Evolutionary conservation across 2,329 filamentous ascomycete species (phyloP).

Genomic region (Fusarium acutatum): DNA sequence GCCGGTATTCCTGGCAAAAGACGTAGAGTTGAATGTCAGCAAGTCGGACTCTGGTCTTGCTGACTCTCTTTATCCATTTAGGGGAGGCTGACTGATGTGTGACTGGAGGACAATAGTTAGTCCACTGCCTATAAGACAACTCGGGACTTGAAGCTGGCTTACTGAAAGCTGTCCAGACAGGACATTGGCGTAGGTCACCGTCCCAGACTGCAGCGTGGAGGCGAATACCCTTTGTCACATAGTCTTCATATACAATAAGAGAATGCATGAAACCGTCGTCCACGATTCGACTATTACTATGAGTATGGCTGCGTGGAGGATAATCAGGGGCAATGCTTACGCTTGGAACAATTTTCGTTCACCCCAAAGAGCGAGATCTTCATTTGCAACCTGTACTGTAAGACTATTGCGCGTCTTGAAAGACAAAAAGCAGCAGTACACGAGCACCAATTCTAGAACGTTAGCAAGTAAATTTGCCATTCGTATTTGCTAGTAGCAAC

Average conservation of each 20-base stretch:
- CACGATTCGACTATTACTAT: constrained; percentile 58
- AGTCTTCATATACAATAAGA: constrained; percentile 63
- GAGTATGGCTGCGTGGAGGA: not conserved
- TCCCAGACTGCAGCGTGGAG: constrained; percentile 65
- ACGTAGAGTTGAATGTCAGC: constrained; percentile 66
- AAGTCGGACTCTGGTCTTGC: constrained; percentile 58
- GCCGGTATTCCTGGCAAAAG: constrained; percentile 65
- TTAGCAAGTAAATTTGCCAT: constrained; percentile 1
- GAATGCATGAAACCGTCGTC: constrained; percentile 64
- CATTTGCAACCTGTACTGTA: constrained; percentile 54
- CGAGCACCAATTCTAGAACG: constrained; percentile 63
- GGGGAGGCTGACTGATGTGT: constrained; percentile 59
- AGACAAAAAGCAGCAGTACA: constrained; percentile 66
- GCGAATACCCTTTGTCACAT: constrained; percentile 56
- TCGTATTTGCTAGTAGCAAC: constrained; percentile 1
- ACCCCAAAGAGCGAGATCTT: constrained; percentile 57
- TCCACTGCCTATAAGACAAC: not conserved
- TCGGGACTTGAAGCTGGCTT: constrained; percentile 30
- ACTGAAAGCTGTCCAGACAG: constrained; percentile 73
- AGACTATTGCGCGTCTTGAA: constrained; percentile 61
- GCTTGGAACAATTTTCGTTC: constrained; percentile 65
- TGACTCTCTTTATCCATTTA: constrained; percentile 61
- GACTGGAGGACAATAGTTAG: constrained; percentile 49
- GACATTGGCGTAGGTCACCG: constrained; percentile 63
- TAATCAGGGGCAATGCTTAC: constrained; percentile 49